Evolutionary conservation across 306 rosid genomes (phyloP).

Genomic region (Glycine latifolia): DNA sequence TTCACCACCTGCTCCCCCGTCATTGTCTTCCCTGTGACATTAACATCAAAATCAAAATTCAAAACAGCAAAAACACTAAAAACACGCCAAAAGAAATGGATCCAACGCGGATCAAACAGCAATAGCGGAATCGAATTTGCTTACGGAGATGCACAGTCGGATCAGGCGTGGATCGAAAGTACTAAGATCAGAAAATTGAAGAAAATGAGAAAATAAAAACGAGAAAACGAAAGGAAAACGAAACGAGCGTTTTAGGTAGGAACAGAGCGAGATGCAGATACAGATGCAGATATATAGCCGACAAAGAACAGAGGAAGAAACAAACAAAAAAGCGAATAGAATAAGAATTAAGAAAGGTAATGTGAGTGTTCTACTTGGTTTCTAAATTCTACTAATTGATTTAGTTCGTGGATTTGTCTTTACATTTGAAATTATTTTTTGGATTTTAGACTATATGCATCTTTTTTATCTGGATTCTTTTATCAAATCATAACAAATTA

Average conservation of each 20-base stretch:
- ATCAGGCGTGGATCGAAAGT: constrained; percentile 44
- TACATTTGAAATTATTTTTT: constrained; percentile 9
- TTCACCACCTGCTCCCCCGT: constrained; percentile 66
- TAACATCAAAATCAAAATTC: constrained; percentile 33
- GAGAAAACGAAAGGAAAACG: background rate
- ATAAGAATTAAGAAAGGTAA: constrained; percentile 16
- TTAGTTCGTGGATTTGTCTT: background rate
- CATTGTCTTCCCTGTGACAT: constrained; percentile 52
- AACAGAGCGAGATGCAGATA: background rate
- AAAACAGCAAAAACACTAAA: background rate
- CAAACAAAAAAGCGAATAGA: background rate
- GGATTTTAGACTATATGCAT: background rate
- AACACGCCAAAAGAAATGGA: background rate
- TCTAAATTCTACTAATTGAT: background rate
- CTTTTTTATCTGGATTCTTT: background rate
- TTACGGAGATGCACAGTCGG: constrained; percentile 43
- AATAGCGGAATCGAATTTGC: constrained; percentile 22
- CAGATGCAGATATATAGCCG: constrained; percentile 48
- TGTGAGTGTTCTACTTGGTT: constrained; percentile 30
- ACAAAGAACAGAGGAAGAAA: constrained; percentile 26
- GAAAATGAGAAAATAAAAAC: background rate
- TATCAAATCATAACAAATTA: background rate
- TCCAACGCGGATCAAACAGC: constrained; percentile 23
- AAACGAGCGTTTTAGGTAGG: background rate
- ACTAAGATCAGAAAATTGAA: constrained; percentile 42